Evolutionary conservation across 371 early-diverging fungal genomes (phyloP), one percentile per base, ranked within the genome.

Genomic region (Mortierella sp.): DNA sequence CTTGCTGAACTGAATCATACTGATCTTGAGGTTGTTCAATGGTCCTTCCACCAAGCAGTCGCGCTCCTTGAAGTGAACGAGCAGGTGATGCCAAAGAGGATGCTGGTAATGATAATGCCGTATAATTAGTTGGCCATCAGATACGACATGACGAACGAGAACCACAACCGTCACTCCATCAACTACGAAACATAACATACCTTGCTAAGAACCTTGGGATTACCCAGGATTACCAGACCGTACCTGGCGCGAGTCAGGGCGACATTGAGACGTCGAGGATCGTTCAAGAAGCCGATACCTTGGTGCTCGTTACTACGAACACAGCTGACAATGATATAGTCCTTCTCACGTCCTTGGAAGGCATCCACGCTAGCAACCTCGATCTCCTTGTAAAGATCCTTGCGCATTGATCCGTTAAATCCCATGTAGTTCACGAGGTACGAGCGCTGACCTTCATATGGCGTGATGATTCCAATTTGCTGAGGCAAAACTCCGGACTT

Each of bases 291-390:
- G 37, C 99, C 99, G 71, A 99, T 98, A 17, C 98, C 98, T 68
- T 95, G 96, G 71, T 95, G 95, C 64, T 96, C 95, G 82, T 99
- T 98, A 64, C 95, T 94, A 48, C 99, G 88, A 19, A 99, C 99
- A 79, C 98, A 96, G 68, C 95, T 91, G 55, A 99, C 86, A 72
- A 99, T 97, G 66, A 99, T 99, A 74, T 96, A 98, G 78, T 99
- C 99, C 82, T 98, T 99, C 80, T 99, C 99, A 80, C 99, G 92
- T 25, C 99, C 99, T 72, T 99, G 99, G 91, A 99, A 99, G 8
- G 98, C 98, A 78, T 99, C 99, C n/a, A 99, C 99, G 79, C 95
- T 96, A 21, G 96, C 95, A 0, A 98, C 96, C 79, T 99, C 99
- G 34, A 98, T 95, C 45, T 95, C 96, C 79, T 94, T 94, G 85